Evolutionary conservation across 805 yeast species (phyloP), one percentile per base, ranked within the genome.

Genomic region (Lachancea quebecensis): DNA sequence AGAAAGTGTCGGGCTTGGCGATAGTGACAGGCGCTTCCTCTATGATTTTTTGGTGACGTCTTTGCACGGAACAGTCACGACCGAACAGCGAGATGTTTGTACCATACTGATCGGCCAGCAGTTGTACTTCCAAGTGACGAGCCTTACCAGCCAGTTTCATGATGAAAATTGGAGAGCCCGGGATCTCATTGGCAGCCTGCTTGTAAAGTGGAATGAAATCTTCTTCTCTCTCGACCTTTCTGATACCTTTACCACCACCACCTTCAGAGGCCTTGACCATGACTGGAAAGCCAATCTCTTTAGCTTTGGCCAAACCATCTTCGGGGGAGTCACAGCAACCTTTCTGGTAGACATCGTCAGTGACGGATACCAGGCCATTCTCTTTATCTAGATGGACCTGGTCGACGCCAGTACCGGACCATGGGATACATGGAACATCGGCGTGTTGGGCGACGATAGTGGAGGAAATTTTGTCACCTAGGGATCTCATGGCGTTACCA

Each of bases 221-320:
- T 52, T 79, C 81, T 66, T 85, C 96, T 51, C 74, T 65, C 46
- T 86, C 95, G 53, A 89, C 98, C 70, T 89, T 89, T 74, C 99
- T 84, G 67, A 93, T 93, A 78, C 99, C 99, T 72, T 93, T 93
- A 75, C 99, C 99, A 72, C 99, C 99, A 70, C 99, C 99, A 75
- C 99, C 99, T 80, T 93, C 99, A 48, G 97, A 89, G 41, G 99
- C 99, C 70, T 93, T 93, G 64, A 93, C 82, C 99, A 93, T 93
- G 44, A 93, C 95, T 29, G 99, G 99, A 73, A 93, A 89, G 1
- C 99, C 99, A 59, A 93, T 90, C 59, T 76, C 66, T 57, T 74
- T 78, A 49, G 99, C 99, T 65, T 85, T 86, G 37, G 55, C 75
- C 46, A 93, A 74, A 52, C 98, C 99, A 59, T 91, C 95, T 59